A percentile compares a stretch with the other conserved stretches of the same genome.
Conservation (phyloP, 352 stramenopile genomes). For the Pelagophyceae sp. region DNA sequence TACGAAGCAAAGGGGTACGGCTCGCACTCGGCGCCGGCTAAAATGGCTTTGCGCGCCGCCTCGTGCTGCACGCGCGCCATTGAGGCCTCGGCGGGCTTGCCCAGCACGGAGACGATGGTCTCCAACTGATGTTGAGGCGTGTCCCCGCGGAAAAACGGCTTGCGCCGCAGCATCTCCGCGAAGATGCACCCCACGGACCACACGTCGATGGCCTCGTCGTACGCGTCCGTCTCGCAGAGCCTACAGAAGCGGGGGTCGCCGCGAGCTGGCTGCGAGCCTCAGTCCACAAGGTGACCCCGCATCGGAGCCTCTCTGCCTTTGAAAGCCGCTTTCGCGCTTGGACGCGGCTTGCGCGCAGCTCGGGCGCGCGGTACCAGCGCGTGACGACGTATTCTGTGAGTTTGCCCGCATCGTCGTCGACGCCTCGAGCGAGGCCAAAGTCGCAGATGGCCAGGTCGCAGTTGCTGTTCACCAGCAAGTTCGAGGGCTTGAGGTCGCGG, state of each 20-base stretch:
- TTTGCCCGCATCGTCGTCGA: slow-evolving; percentile 54
- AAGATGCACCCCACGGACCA: slow-evolving; percentile 93
- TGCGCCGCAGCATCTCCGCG: slow-evolving; percentile 83
- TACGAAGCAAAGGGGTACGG: slow-evolving; percentile 40
- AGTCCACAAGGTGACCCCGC: no score
- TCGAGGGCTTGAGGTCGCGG: slow-evolving; percentile 65
- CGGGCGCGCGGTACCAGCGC: slow-evolving; percentile 80
- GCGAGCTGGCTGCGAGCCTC: no score
- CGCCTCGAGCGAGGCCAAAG: slow-evolving; percentile 76
- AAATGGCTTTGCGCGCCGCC: slow-evolving; percentile 37
- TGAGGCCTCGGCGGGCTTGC: slow-evolving; percentile 77
- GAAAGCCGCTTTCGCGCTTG: no score
- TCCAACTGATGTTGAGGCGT: slow-evolving; percentile 92
- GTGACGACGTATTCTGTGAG: slow-evolving; percentile 83
- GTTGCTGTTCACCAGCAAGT: slow-evolving; percentile 48
- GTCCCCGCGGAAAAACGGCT: slow-evolving; percentile 83
- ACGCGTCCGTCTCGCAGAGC: slow-evolving; percentile 9
- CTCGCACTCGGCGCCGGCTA: slow-evolving; percentile 45
- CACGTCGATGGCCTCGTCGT: slow-evolving; percentile 62
- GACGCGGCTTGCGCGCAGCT: slow-evolving; percentile 73
- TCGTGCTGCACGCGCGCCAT: slow-evolving; percentile 81
- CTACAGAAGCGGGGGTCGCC: no score
- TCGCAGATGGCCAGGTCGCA: slow-evolving; percentile 51
- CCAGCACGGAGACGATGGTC: slow-evolving; percentile 94
- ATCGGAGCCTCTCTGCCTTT: no score